Base-by-base conservation (phyloP, 169 alveolate genomes). In the Babesia ovata region DNA sequence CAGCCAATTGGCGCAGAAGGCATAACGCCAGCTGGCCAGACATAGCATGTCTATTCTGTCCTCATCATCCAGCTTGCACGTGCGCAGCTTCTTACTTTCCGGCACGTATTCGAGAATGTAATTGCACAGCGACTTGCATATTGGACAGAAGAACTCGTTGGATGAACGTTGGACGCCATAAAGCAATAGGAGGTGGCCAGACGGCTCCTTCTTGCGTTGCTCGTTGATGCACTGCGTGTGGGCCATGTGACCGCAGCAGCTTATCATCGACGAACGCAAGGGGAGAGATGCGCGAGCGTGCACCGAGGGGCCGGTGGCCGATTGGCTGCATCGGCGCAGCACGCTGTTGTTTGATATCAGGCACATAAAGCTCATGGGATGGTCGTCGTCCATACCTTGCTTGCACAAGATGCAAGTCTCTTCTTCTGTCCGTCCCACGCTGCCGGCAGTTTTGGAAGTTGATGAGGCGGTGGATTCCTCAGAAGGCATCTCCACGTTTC, bases 71-170 rank as follows among this genome's bases (percentile, higher is more conserved):
- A 16, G 28, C 12, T 14, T 24, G 17, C 59, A 11, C 46, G 42
- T 57, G 42, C 19, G 14, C 76, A 49, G 8, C 36, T 19, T n/a
- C 59, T 22, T 48, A 9, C 45, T 28, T 26, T 76, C 76, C 57
- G 75, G 67, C 12, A 69, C 42, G 70, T 72, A 54, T 52, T 75
- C 77, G 24, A 81, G 60, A 24, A 69, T 58, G 56, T 66, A 81
- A 63, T 81, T 81, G 65, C 88, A 81, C 19, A 81, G 61, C 17
- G 74, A 33, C 63, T 81, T 81, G 84, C 88, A 81, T 9, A 81
- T 74, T 4, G 88, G 88, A 29, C 88, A 81, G 62, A 63, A 67
- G 63, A 60, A 79, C 70, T 79, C 87, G 29, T 53, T 48, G 36
- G 16, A 39, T 16, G 75, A 19, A n/a, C 46, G n/a, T 12, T 79